phyloP scores from a whole-genome alignment of 2,329 filamentous ascomycete genomes.

The Xylaria sp. region DNA sequence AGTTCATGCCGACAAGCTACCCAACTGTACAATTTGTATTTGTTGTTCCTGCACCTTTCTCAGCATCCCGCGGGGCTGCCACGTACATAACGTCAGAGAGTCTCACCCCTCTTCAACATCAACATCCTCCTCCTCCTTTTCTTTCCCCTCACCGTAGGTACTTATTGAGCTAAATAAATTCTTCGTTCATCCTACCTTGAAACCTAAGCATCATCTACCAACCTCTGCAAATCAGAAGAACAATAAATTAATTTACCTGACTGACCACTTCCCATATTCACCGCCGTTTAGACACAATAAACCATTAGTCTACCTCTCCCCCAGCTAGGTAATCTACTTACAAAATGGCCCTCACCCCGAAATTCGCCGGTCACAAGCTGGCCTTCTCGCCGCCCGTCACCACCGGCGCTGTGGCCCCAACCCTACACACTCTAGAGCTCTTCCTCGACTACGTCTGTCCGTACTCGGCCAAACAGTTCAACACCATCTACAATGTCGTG shows the following conservation, averaged over 20 bases:
- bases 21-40: slow-evolving; percentile 5
- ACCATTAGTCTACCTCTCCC: too few species aligned
- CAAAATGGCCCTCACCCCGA: slow-evolving; percentile 79
- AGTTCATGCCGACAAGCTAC: not conserved
- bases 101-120: slow-evolving; percentile 8
- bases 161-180: slow-evolving; percentile 3
- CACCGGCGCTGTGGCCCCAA: slow-evolving; percentile 53
- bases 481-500: slow-evolving; percentile 75
- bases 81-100: not conserved
- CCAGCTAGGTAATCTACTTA: too few species aligned
- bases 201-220: not conserved
- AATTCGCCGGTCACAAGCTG: slow-evolving; percentile 78
- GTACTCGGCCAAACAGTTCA: slow-evolving; percentile 75
- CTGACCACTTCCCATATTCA: too few species aligned
- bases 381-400: slow-evolving; percentile 54
- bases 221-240: not conserved
- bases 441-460: slow-evolving; percentile 94
- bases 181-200: slow-evolving; percentile 7
- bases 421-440: slow-evolving; percentile 69
- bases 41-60: slow-evolving; percentile 6
- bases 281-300: too few species aligned
- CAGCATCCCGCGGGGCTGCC: slow-evolving; percentile 5
- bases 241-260: too few species aligned
- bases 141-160: not conserved
- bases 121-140: too few species aligned